A percentile compares a stretch with the other conserved stretches of the same genome.
Conservation (phyloP, 495 filamentous ascomycete species). For the Annulohypoxylon nitens region DNA sequence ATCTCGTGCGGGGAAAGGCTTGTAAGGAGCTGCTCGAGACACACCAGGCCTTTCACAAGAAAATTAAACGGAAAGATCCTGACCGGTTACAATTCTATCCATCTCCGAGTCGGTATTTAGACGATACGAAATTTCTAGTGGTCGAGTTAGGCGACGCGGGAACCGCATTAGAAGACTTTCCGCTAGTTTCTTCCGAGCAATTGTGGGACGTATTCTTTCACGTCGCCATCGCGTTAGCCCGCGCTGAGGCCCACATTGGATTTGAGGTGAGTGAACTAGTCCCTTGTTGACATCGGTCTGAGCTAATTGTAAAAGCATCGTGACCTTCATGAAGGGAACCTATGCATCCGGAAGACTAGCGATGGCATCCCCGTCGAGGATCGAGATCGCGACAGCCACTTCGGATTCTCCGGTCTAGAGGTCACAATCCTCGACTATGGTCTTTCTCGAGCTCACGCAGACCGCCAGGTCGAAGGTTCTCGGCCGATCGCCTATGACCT, state of each 20-base stretch:
- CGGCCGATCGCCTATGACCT: conserved; percentile 62
- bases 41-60: conserved; percentile 70
- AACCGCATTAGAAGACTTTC: conserved; percentile 76
- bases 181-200: conserved; percentile 66
- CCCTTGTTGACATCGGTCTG: conserved; percentile 36
- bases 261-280: conserved; percentile 73
- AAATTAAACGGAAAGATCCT: conserved; percentile 68
- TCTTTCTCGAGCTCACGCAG: conserved; percentile 73
- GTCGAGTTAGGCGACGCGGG: conserved; percentile 92
- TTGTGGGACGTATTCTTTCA: conserved; percentile 91
- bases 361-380: conserved; percentile 57
- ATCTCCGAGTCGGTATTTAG: conserved; percentile 68
- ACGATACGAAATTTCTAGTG: conserved; percentile 80
- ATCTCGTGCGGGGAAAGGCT: conserved; percentile 78
- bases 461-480: conserved; percentile 42
- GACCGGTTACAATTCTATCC: conserved; percentile 76
- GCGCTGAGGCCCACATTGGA: conserved; percentile 76
- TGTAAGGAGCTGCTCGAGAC: conserved; percentile 73
- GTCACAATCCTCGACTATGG: conserved; percentile 93
- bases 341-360: conserved; percentile 72
- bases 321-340: conserved; percentile 88
- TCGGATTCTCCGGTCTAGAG: conserved; percentile 77
- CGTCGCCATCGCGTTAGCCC: conserved; percentile 79
- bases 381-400: conserved; percentile 58
- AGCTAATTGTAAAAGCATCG: conserved; percentile 69